These are phyloP conservation scores for Starmerella khaoyaiensis DNA, from an alignment of 805 yeast species.

Conservation along the genomic window DNA sequence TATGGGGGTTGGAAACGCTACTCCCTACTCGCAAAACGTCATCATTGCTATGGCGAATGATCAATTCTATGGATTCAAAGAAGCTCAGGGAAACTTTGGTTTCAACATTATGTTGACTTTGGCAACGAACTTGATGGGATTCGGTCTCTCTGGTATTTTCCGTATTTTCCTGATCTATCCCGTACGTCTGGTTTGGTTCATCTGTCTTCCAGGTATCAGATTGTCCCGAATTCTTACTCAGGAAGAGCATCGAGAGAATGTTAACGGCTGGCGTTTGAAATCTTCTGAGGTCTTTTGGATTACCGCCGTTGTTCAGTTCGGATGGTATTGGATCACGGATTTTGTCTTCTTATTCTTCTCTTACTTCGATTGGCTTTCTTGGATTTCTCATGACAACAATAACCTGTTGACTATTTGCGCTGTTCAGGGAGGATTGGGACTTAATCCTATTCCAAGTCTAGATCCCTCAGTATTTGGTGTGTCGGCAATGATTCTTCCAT, in stretches of 20 bases:
- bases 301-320: conserved; percentile 35
- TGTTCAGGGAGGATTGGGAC: conserved; percentile 30
- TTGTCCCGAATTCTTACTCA: conserved; percentile 36
- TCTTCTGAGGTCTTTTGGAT: conserved; percentile 38
- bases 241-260: conserved; percentile 15
- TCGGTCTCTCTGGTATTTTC: conserved; percentile 54
- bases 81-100: conserved; percentile 29
- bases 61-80: conserved; percentile 5
- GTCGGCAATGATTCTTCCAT: conserved; percentile 33
- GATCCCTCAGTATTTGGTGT: conserved; percentile 33
- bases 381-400: conserved; percentile 43
- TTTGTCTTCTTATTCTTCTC: conserved; percentile 49
- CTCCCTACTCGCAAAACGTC: conserved; percentile 12
- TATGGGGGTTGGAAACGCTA: conserved; percentile 22
- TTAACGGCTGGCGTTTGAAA: conserved; percentile 49
- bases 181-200: conserved; percentile 42
- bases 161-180: conserved; percentile 47
- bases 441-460: conserved; percentile 42
- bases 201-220: conserved; percentile 36
- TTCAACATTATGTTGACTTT: conserved; percentile 43
- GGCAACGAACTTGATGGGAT: conserved; percentile 51
- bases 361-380: conserved; percentile 49
- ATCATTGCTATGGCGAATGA: conserved; percentile 9
- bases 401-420: conserved; percentile 42
- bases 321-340: conserved; percentile 59